phyloP scores from a whole-genome alignment of 257 asterid species.

The Petunia secreta region DNA sequence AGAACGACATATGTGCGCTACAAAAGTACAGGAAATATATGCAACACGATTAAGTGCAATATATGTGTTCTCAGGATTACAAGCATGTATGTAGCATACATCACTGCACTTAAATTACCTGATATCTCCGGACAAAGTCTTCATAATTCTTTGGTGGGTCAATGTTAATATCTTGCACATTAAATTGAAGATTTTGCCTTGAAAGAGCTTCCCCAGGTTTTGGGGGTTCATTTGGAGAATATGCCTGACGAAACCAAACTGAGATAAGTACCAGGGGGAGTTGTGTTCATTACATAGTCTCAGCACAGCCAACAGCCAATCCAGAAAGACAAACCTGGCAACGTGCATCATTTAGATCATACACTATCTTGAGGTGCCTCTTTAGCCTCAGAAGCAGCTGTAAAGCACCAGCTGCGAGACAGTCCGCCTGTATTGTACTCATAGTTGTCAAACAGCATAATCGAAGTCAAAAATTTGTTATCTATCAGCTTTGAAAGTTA shows the following conservation, averaged over 20 bases:
- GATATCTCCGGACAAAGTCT: slow-evolving; percentile 71
- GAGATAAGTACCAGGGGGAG: slow-evolving; percentile 4
- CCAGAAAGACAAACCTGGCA: slow-evolving; percentile 68
- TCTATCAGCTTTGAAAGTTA: slow-evolving; percentile 8
- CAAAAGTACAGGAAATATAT: not conserved
- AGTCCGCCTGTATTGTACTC: slow-evolving; percentile 60
- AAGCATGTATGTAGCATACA: not conserved
- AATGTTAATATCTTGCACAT: slow-evolving; percentile 57
- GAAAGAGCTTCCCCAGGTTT: slow-evolving; percentile 76
- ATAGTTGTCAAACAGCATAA: slow-evolving; percentile 29
- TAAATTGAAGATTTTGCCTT: slow-evolving; percentile 70
- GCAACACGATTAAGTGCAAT: not conserved
- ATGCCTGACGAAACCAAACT: slow-evolving; percentile 50
- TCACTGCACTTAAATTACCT: slow-evolving; percentile 54
- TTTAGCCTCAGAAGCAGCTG: slow-evolving; percentile 90
- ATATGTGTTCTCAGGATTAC: slow-evolving; percentile 8
- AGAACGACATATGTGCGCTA: not conserved
- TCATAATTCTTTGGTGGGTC: slow-evolving; percentile 71
- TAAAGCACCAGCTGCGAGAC: slow-evolving; percentile 85
- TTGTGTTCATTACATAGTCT: not conserved
- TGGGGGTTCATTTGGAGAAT: slow-evolving; percentile 77
- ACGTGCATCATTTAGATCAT: slow-evolving; percentile 78
- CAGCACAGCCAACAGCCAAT: slow-evolving; percentile 20
- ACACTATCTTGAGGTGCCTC: slow-evolving; percentile 92
- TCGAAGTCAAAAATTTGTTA: slow-evolving; percentile 20